Evolutionary conservation across 192 early-diverging fungal species (phyloP).

Genomic region (Gamsiella multidivaricata): DNA sequence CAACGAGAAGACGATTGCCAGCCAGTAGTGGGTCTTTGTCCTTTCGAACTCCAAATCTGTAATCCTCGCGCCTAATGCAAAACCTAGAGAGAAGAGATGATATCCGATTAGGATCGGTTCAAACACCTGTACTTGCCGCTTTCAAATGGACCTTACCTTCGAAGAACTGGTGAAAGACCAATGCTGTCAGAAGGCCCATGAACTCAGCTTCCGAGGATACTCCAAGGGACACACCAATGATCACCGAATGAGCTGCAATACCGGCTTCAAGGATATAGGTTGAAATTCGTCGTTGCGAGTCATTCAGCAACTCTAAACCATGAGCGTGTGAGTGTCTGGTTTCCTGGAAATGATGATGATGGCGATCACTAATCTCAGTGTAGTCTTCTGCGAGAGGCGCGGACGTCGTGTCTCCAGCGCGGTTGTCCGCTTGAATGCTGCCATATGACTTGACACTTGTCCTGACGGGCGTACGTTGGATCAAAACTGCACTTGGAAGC

Average conservation of each 20-base stretch:
- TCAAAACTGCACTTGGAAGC: not conserved
- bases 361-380: not conserved
- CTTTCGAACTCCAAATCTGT: slow-evolving; percentile 60
- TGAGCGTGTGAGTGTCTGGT: slow-evolving; percentile 15
- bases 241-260: slow-evolving; percentile 75
- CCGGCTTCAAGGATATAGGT: slow-evolving; percentile 75
- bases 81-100: slow-evolving; percentile 56
- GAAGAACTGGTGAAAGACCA: slow-evolving; percentile 81
- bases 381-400: not conserved
- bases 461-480: not conserved
- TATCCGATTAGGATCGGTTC: too few species aligned
- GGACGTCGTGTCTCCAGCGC: not conserved
- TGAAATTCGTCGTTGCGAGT: slow-evolving; percentile 40
- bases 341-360: slow-evolving; percentile 2
- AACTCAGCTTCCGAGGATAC: slow-evolving; percentile 69
- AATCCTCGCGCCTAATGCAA: slow-evolving; percentile 76
- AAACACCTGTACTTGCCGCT: not conserved
- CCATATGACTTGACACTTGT: not conserved
- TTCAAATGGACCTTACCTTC: slow-evolving; percentile 10
- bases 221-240: slow-evolving; percentile 78
- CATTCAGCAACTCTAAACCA: not conserved
- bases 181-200: slow-evolving; percentile 68
- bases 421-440: not conserved
- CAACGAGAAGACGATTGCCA: slow-evolving; percentile 68
- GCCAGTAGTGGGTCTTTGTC: slow-evolving; percentile 59